These are phyloP conservation scores for Camellia japonica DNA, from an alignment of 148 eudicot species.

Conservation along the genomic window DNA sequence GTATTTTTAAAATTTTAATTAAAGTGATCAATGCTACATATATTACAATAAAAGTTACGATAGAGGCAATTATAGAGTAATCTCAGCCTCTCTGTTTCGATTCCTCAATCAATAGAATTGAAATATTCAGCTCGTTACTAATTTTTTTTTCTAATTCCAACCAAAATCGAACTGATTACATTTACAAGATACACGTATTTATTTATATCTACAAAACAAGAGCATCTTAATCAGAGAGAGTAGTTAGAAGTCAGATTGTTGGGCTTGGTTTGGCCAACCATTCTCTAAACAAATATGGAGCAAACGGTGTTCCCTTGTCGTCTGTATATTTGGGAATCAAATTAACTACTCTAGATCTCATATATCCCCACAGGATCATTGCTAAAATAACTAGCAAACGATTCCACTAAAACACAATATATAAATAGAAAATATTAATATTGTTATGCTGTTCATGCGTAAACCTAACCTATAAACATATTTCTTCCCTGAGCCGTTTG, in stretches of 20 bases:
- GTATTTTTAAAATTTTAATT: too few relatives aligned
- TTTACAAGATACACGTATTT: too few relatives aligned
- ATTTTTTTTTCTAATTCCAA: too few relatives aligned
- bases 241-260: background rate
- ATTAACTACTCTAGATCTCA: background rate
- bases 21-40: too few relatives aligned
- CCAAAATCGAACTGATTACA: too few relatives aligned
- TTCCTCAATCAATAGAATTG: background rate
- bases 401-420: background rate
- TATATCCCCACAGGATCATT: background rate
- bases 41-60: too few relatives aligned
- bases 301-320: background rate
- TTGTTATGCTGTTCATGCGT: background rate
- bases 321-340: background rate
- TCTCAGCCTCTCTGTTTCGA: too few relatives aligned
- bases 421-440: too few relatives aligned
- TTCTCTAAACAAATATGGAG: background rate
- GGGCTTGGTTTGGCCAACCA: background rate
- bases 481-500: too few relatives aligned
- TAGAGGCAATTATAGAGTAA: too few relatives aligned
- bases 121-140: too few relatives aligned
- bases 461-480: slow-evolving; percentile 10
- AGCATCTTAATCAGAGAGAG: background rate
- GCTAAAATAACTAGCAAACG: background rate
- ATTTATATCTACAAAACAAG: background rate